phyloP scores from a whole-genome alignment of 768 basidiomycete genomes.

The Lanmaoa rubissima region DNA sequence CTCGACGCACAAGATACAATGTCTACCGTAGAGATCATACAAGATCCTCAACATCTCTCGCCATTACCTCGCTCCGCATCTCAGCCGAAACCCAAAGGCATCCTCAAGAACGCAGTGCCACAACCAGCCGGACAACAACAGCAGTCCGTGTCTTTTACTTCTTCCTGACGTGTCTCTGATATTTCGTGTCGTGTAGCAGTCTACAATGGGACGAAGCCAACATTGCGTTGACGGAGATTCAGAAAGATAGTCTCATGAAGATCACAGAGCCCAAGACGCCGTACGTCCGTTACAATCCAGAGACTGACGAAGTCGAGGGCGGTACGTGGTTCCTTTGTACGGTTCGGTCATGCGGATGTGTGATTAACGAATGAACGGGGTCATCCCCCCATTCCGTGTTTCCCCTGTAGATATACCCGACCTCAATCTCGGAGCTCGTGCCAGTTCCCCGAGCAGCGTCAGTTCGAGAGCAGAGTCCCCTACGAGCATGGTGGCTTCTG shows the following conservation, averaged over 20 bases:
- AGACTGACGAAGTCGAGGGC: constrained; percentile 81
- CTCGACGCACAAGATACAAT: constrained; percentile 12
- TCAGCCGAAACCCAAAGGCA: constrained; percentile 79
- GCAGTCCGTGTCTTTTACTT: constrained; percentile 45
- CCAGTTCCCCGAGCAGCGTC: constrained; percentile 35
- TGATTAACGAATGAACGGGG: neutral
- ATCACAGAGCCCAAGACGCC: constrained; percentile 98
- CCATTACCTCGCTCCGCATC: constrained; percentile 62
- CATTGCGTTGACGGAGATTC: constrained; percentile 85
- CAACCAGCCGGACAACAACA: constrained; percentile 40
- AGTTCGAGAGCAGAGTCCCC: constrained; percentile 53
- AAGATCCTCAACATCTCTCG: constrained; percentile 44
- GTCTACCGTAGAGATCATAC: constrained; percentile 31
- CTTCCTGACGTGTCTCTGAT: neutral
- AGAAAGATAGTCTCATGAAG: constrained; percentile 97
- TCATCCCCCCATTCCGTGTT: neutral
- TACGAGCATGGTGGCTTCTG: constrained; percentile 58
- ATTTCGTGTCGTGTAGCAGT: constrained; percentile 39
- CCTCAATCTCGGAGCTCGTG: constrained; percentile 53
- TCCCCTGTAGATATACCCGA: constrained; percentile 72
- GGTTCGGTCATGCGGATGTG: neutral
- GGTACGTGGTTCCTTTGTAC: constrained; percentile 46
- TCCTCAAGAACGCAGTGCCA: constrained; percentile 74
- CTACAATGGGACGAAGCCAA: constrained; percentile 97
- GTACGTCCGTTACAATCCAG: constrained; percentile 87